Evolutionary conservation across 2,329 filamentous ascomycete species (phyloP), one percentile per base, ranked within the genome.

Genomic region (Furcasterigmium furcatum): DNA sequence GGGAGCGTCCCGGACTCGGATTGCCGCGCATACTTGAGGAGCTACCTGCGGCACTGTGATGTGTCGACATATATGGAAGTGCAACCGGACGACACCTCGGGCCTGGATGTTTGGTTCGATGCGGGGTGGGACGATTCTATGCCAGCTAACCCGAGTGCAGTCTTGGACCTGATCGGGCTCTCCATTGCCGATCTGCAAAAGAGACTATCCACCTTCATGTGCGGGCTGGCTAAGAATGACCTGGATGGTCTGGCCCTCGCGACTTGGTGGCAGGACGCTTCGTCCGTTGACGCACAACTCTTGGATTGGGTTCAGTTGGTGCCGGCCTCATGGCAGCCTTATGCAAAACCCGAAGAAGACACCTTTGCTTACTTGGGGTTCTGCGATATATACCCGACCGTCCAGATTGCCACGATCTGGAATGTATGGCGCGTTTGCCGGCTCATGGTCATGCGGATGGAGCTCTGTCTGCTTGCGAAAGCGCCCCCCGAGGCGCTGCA

Each of bases 391-490:
- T 53, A 51, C 40, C 48, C 48, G 13, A 49, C 44, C 27, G 46
- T 49, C 40, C 51, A 53, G 44, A 53, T 53, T 41, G 51, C 51
- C 30, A 51, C 44, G 27, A 49, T 51, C 39, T 53, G 51, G 51
- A 53, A 53, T 43, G 44, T 49, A 38, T 53, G 51, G 50, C 47
- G 50, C 21, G 34, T 46, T 29, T 52, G 39, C 43, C 50, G 43
- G 38, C 43, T 52, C 38, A 43, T 50, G 45, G 41, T 50, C 38
- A 20, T 52, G 43, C 45, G 41, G 35, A 44, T 52, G 44, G 19
- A 41, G 35, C 41, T 50, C 13, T 46, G 40, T 42, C 43, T 48
- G 22, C 43, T 52, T 43, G 29, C 45, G 38, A 46, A 41, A 24
- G 36, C 25, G 25, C 35, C 35, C 30, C 47, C 47, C 35, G 38